phyloP scores from a whole-genome alignment of 306 rosid species.

The Citrullus amarus region DNA sequence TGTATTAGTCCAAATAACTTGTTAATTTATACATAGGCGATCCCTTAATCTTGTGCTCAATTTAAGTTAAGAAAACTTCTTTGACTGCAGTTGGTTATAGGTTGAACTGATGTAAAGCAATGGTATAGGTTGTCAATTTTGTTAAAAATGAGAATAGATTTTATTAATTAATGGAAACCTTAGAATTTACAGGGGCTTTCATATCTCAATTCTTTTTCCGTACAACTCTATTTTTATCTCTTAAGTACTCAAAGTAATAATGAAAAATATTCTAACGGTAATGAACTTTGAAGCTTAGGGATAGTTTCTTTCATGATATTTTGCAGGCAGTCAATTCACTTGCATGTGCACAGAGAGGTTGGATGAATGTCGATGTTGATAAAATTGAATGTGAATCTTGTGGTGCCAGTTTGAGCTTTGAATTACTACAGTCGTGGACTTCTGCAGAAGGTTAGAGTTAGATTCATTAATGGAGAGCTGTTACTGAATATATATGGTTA shows the following conservation, averaged over 20 bases:
- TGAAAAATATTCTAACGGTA: not conserved
- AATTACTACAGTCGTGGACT: slow-evolving; percentile 51
- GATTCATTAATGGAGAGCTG: slow-evolving; percentile 3
- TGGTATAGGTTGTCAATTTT: not conserved
- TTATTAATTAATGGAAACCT: not conserved
- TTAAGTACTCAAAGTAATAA: not conserved
- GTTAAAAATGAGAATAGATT: not conserved
- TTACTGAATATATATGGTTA: not conserved
- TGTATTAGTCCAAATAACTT: not conserved
- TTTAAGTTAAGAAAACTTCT: not conserved
- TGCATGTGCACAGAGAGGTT: slow-evolving; percentile 93
- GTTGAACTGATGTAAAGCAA: not conserved
- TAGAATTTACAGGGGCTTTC: not conserved
- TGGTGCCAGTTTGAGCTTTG: slow-evolving; percentile 44
- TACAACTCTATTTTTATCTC: not conserved
- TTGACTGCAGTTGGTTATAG: not conserved
- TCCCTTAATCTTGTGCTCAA: not conserved
- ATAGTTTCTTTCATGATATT: slow-evolving; percentile 10
- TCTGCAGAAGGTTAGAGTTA: slow-evolving; percentile 75
- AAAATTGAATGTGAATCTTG: slow-evolving; percentile 87
- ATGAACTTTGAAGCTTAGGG: not conserved
- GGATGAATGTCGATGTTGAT: slow-evolving; percentile 75
- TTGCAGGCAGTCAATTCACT: slow-evolving; percentile 56
- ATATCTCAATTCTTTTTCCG: slow-evolving; percentile 7
- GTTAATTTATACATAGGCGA: not conserved